Percentiles rank a stretch among this genome's conserved stretches.
Conservation (phyloP, 768 basidiomycete species). For the Macrolepiota dolichaula region DNA sequence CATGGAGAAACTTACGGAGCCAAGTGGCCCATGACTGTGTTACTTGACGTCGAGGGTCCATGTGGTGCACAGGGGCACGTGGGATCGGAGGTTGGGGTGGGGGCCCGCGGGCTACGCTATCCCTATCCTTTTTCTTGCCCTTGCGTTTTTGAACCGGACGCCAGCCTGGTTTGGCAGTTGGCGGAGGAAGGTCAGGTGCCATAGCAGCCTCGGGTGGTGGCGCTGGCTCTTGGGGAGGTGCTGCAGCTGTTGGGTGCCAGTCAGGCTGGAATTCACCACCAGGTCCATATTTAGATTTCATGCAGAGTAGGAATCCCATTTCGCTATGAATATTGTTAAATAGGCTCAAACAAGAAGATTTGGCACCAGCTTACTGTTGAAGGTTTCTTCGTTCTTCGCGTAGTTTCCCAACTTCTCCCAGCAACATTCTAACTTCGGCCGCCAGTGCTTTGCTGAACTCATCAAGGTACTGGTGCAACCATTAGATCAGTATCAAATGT, state of each 20-base stretch:
- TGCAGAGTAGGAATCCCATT: constrained; percentile 65
- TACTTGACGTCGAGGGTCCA: constrained; percentile 41
- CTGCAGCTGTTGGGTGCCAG: constrained; percentile 51
- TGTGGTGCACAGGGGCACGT: constrained; percentile 27
- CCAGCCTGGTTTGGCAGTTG: constrained; percentile 7
- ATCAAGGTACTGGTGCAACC: constrained; percentile 62
- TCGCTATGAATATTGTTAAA: constrained; percentile 42
- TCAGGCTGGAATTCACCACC: constrained; percentile 83
- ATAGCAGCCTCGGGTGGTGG: constrained; percentile 32
- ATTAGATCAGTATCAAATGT: neutral
- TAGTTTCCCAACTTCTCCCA: constrained; percentile 80
- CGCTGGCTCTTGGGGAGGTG: constrained; percentile 37
- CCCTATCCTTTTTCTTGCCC: constrained; percentile 29
- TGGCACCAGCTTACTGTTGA: constrained; percentile 59
- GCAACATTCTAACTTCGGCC: constrained; percentile 77
- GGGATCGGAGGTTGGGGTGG: constrained; percentile 29
- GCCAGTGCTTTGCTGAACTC: constrained; percentile 86
- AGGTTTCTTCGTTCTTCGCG: constrained; percentile 75
- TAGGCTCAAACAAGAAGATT: neutral
- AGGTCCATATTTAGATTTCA: constrained; percentile 77
- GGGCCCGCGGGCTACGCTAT: constrained; percentile 22
- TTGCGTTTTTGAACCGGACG: constrained; percentile 9
- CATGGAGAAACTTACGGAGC: constrained; percentile 46
- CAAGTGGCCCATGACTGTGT: constrained; percentile 57
- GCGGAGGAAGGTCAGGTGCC: constrained; percentile 19